Conservation (phyloP, 2,329 filamentous ascomycete genomes). For the Scorias spongiosa region DNA sequence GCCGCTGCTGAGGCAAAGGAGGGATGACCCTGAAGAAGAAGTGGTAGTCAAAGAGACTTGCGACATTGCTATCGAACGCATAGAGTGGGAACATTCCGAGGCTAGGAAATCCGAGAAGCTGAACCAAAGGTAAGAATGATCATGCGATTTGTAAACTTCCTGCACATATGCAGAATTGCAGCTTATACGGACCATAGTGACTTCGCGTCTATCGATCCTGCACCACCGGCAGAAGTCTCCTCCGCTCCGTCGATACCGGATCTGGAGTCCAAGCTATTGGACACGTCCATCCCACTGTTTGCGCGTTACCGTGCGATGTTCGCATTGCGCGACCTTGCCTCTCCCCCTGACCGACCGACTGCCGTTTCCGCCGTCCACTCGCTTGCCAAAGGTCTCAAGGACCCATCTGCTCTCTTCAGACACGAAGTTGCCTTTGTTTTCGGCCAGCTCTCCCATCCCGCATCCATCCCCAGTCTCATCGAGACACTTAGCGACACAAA, state of each 20-base stretch:
- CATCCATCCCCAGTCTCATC: slow-evolving; percentile 83
- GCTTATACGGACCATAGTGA: slow-evolving; percentile 41
- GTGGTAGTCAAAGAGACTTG: slow-evolving; percentile 86
- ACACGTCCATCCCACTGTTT: slow-evolving; percentile 69
- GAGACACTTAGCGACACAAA: slow-evolving; percentile 60
- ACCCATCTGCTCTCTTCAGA: slow-evolving; percentile 82
- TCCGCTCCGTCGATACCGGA: slow-evolving; percentile 49
- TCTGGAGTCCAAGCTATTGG: slow-evolving; percentile 62
- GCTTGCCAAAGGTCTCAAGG: slow-evolving; percentile 69
- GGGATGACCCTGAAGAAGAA: slow-evolving; percentile 61
- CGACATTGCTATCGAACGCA: slow-evolving; percentile 87
- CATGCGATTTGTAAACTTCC: not conserved
- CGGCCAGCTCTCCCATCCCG: slow-evolving; percentile 85
- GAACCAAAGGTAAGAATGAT: slow-evolving; percentile 52
- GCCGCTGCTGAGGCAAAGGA: slow-evolving; percentile 54
- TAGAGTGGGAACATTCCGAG: slow-evolving; percentile 79
- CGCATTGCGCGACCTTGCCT: slow-evolving; percentile 83
- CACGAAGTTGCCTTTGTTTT: slow-evolving; percentile 99
- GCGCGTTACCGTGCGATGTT: slow-evolving; percentile 97
- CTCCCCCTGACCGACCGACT: slow-evolving; percentile 78
- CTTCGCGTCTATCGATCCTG: slow-evolving; percentile 90
- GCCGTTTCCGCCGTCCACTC: slow-evolving; percentile 76
- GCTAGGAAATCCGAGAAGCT: slow-evolving; percentile 59
- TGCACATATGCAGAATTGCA: slow-evolving; percentile 3
- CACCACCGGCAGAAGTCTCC: slow-evolving; percentile 68